Conservation (phyloP, 306 rosid genomes). For the Heteromeles arbutifolia region DNA sequence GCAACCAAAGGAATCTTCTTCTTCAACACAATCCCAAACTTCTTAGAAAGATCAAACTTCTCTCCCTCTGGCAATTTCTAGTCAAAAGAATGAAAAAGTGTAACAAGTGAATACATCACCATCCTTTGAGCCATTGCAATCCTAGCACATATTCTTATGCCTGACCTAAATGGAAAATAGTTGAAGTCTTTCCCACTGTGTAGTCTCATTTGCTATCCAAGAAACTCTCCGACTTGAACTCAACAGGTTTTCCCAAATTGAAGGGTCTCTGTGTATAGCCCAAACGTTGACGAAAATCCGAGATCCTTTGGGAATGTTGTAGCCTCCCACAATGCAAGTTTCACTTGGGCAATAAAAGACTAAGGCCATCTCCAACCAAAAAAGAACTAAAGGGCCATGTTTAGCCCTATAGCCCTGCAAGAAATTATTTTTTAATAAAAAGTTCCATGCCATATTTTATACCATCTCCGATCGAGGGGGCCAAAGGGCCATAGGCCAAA, state of each 20-base stretch:
- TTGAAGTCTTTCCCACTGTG: slow-evolving; percentile 46
- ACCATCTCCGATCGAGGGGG: too few species aligned
- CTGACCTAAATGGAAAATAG: slow-evolving; percentile 72
- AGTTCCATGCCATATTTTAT: too few species aligned
- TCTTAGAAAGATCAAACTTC: slow-evolving; percentile 35
- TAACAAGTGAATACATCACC: slow-evolving; percentile 41
- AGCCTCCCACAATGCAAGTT: slow-evolving; percentile 37
- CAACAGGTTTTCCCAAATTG: slow-evolving; percentile 48
- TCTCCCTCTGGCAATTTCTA: slow-evolving; percentile 39
- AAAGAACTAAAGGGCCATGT: too few species aligned
- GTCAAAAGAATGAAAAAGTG: slow-evolving; percentile 54
- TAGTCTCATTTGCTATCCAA: slow-evolving; percentile 40
- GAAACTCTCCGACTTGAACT: slow-evolving; percentile 59
- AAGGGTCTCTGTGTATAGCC: slow-evolving; percentile 73
- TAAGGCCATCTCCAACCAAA: too few species aligned
- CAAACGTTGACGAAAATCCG: slow-evolving; percentile 54
- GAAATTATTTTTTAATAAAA: too few species aligned
- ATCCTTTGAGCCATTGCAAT: slow-evolving; percentile 61
- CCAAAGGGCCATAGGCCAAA: too few species aligned
- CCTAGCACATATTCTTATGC: slow-evolving; percentile 70
- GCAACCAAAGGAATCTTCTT: slow-evolving; percentile 44
- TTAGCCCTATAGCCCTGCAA: too few species aligned
- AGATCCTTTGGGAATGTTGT: slow-evolving; percentile 53
- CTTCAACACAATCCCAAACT: slow-evolving; percentile 52
- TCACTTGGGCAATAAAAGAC: slow-evolving; percentile 50